Percentiles rank a stretch among this genome's conserved stretches.
These are phyloP conservation scores for Phialocephala subalpina DNA, from an alignment of 2,329 filamentous ascomycete species.

Conservation along the genomic window DNA sequence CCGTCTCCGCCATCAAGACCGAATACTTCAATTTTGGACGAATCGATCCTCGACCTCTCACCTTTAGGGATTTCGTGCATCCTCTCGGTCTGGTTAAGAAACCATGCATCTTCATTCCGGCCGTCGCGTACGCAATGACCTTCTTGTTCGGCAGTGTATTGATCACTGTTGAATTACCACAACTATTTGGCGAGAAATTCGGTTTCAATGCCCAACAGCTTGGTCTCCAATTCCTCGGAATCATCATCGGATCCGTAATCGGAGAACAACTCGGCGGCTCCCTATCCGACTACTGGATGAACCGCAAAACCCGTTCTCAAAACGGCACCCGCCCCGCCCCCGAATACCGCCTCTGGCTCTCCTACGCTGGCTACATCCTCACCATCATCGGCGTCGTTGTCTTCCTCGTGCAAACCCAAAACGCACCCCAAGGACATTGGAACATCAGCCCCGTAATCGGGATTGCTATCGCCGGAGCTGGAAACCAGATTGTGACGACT, in stretches of 20 bases:
- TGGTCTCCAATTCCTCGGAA: constrained; percentile 63
- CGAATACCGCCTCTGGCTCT: constrained; percentile 65
- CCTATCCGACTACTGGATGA: constrained; percentile 60
- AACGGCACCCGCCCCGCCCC: constrained; percentile 48
- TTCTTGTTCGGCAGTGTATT: constrained; percentile 63
- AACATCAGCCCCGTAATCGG: constrained; percentile 65
- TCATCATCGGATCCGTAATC: constrained; percentile 63
- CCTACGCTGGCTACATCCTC: constrained; percentile 59
- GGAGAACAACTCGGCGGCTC: constrained; percentile 64
- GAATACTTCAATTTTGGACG: constrained; percentile 52
- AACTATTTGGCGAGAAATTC: constrained; percentile 63
- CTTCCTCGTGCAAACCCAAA: constrained; percentile 59
- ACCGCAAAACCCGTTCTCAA: constrained; percentile 45
- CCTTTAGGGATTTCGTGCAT: constrained; percentile 57
- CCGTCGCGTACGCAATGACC: constrained; percentile 62
- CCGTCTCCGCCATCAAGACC: constrained; percentile 40
- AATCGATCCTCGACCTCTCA: constrained; percentile 60
- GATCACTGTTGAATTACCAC: constrained; percentile 65
- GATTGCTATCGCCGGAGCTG: constrained; percentile 57
- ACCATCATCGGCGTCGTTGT: constrained; percentile 60
- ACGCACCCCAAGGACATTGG: constrained; percentile 54
- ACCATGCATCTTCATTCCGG: constrained; percentile 57
- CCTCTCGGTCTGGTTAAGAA: constrained; percentile 54
- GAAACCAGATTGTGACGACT: constrained; percentile 68
- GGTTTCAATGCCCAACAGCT: constrained; percentile 63